Percentiles rank a stretch among this genome's conserved stretches.
These are phyloP conservation scores for Fusarium sp. DNA, from an alignment of 2,329 filamentous ascomycete species.

Conservation along the genomic window DNA sequence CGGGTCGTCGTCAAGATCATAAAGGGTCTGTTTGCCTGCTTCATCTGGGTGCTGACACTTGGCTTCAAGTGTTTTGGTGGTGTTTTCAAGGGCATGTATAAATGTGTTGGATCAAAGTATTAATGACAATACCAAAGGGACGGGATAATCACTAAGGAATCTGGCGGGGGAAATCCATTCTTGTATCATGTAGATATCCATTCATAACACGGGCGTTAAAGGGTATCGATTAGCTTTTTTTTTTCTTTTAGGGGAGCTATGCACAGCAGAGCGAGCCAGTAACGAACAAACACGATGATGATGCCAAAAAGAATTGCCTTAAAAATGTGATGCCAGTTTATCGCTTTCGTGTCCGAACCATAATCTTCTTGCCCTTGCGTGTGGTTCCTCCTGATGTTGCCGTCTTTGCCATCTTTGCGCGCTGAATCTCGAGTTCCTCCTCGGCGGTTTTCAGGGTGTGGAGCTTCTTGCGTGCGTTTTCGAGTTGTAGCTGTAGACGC, in stretches of 20 bases:
- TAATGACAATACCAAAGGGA: constrained; percentile 37
- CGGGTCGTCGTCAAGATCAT: constrained; percentile 63
- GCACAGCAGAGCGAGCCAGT: constrained; percentile 32
- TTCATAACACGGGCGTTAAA: constrained; percentile 42
- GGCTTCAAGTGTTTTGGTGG: constrained; percentile 65
- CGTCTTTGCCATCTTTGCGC: constrained; percentile 74
- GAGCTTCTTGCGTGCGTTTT: constrained; percentile 65
- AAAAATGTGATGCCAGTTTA: constrained; percentile 46
- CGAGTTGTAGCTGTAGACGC: constrained; percentile 62
- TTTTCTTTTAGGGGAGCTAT: constrained; percentile 8
- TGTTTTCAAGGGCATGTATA: constrained; percentile 63
- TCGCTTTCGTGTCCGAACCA: constrained; percentile 72
- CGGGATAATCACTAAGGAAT: background rate
- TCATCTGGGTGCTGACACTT: constrained; percentile 69
- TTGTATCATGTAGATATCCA: constrained; percentile 43
- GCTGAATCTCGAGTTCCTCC: constrained; percentile 67
- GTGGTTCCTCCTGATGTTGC: constrained; percentile 69
- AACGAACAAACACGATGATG: constrained; percentile 38
- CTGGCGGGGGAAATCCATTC: constrained; percentile 12
- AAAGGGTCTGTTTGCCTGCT: constrained; percentile 66
- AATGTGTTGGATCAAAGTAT: constrained; percentile 61
- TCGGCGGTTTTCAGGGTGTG: constrained; percentile 67
- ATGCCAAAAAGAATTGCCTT: background rate
- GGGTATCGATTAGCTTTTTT: constrained; percentile 44
- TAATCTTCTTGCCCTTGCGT: constrained; percentile 71